These are phyloP conservation scores for Chloroidium sp. DNA, from an alignment of 163 green algal genomes.

Conservation along the genomic window DNA sequence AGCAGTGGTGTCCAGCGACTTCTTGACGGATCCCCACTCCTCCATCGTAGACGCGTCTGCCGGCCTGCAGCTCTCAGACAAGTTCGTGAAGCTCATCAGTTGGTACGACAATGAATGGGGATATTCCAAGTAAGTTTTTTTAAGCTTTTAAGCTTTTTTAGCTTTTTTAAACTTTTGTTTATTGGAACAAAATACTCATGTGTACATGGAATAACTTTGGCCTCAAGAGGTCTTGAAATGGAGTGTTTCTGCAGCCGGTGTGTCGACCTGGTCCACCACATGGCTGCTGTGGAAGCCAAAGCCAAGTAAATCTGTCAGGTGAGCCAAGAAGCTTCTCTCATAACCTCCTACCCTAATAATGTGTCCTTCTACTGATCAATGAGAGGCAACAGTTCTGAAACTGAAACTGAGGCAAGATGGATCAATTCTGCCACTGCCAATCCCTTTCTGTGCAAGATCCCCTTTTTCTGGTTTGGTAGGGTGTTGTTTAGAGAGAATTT, in stretches of 20 bases:
- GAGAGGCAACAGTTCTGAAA: no score
- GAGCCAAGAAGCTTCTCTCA: no score
- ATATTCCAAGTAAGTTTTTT: conserved; percentile 48
- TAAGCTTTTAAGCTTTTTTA: conserved; percentile 22
- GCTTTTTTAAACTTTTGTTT: neutral
- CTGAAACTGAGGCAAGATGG: no score
- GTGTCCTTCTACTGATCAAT: no score
- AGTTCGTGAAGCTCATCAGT: conserved; percentile 87
- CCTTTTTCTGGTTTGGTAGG: no score
- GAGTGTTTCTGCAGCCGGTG: neutral
- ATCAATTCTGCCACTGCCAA: no score
- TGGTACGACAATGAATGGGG: conserved; percentile 96
- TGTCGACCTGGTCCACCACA: conserved; percentile 39
- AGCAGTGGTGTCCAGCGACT: conserved; percentile 89
- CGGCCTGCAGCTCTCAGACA: conserved; percentile 80
- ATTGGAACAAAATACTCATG: neutral
- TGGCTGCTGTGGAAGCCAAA: conserved; percentile 22
- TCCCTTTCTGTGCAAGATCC: no score
- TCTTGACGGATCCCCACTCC: conserved; percentile 74
- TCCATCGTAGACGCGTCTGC: conserved; percentile 94
- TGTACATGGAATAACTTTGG: neutral
- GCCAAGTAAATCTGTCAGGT: no score
- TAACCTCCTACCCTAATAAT: no score
- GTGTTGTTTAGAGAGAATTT: no score
- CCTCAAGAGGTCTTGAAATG: no score